Conservation (phyloP, 192 early-diverging fungal species). For the Ambispora gerdemannii region DNA sequence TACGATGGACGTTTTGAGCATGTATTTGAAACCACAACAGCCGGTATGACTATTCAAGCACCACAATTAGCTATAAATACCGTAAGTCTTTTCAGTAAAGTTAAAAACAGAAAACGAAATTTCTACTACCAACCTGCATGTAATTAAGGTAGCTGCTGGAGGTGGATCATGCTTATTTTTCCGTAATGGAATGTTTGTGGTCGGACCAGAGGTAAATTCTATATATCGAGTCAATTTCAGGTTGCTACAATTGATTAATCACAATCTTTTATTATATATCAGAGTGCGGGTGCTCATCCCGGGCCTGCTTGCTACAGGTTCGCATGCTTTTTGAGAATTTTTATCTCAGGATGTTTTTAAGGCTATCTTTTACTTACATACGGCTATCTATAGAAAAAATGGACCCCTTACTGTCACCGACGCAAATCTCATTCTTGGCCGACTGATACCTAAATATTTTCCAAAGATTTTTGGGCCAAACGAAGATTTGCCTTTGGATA, state of each 20-base stretch:
- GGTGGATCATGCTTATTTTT: conserved; percentile 92
- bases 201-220: conserved; percentile 76
- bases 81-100: conserved; percentile 28
- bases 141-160: conserved; percentile 75
- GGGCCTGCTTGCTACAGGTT: conserved; percentile 92
- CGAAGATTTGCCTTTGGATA: conserved; percentile 79
- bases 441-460: conserved; percentile 82
- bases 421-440: conserved; percentile 87
- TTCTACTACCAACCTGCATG: too few relatives aligned
- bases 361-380: not conserved
- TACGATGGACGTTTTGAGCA: conserved; percentile 88
- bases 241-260: too few relatives aligned
- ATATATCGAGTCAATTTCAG: not conserved
- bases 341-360: not conserved
- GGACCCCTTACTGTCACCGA: conserved; percentile 93
- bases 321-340: not conserved
- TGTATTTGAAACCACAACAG: conserved; percentile 92
- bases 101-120: too few relatives aligned
- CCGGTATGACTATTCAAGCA: conserved; percentile 88
- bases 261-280: too few relatives aligned
- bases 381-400: conserved; percentile 60
- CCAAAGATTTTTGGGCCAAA: conserved; percentile 90
- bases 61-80: conserved; percentile 96
- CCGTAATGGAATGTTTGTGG: conserved; percentile 89
- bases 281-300: conserved; percentile 87